Percentiles rank a stretch among this genome's conserved stretches.
Evolutionary conservation across 176 grass and related monocot genomes (phyloP).

Genomic region (Zea luxurians): DNA sequence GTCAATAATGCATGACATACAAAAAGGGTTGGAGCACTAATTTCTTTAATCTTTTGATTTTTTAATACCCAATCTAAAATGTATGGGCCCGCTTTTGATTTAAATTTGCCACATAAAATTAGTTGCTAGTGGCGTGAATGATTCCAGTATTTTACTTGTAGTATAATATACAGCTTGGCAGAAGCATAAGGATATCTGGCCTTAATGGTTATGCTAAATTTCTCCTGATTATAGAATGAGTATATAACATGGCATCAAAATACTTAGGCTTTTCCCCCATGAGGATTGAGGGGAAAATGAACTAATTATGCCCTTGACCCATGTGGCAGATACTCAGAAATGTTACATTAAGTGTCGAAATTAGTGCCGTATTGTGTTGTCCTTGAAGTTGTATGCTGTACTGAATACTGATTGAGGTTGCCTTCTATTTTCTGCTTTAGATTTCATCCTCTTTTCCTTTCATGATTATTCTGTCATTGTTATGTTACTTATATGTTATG

Average conservation of each 20-base stretch:
- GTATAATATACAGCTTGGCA: neutral
- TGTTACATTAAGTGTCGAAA: too few species aligned
- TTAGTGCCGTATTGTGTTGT: neutral
- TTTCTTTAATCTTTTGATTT: too few species aligned
- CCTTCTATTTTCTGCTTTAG: constrained; percentile 2
- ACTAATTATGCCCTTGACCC: too few species aligned
- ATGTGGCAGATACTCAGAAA: too few species aligned
- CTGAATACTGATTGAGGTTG: constrained; percentile 3
- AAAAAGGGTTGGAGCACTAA: too few species aligned
- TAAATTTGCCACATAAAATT: neutral
- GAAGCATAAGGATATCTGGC: neutral
- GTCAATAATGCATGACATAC: too few species aligned
- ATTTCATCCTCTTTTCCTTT: constrained; percentile 5
- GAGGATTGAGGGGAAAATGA: neutral
- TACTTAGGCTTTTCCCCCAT: neutral
- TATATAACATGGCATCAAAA: neutral
- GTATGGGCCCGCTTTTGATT: too few species aligned
- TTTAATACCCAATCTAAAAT: too few species aligned
- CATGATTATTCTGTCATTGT: neutral
- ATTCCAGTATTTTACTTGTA: neutral
- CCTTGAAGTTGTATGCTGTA: neutral
- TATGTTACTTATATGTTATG: constrained; percentile 23
- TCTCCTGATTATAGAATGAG: neutral
- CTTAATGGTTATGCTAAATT: neutral
- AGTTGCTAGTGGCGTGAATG: constrained; percentile 6